Evolutionary conservation across 208 protist genomes (phyloP), one percentile per base, ranked within the genome.

Genomic region (Trypanosoma boissoni): DNA sequence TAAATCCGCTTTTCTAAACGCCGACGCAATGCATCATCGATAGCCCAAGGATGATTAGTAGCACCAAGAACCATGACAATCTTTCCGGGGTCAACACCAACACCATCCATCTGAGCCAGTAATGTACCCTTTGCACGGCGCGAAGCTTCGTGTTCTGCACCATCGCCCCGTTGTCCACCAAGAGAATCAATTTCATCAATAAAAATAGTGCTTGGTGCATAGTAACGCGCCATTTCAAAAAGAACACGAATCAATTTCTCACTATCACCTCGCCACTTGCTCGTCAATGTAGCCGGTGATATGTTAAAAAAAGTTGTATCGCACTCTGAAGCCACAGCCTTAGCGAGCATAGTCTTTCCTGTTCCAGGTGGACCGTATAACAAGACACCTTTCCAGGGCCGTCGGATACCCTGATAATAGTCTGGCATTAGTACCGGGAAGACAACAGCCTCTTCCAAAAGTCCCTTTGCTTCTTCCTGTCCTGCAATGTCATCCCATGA

Each of bases 41-140:
- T 93, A 49, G 94, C 88, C 83, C 88, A 95, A 12, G 94, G 94
- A 49, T 92, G 85, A 61, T 97, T 97, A 2, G 90, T 97, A 10
- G 94, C 94, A 46, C 88, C 94, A 20, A 97, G 81, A 31, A 97
- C 91, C 79, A 97, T 94, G 18, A 97, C 91, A 18, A 83, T 72
- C 56, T 96, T 91, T 12, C 64, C 66, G 27, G 54, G 37, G 52
- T 90, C 81, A 1, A 91, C 80, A 23, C 86, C 82, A 6, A 92
- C 87, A 36, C 91, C 94, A 55, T 97, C 89, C 85, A 96, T 91
- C 80, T 99, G 98, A 18, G 99, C 96, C 5, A 99, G 81, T 29
- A 99, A 97, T 58, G 99, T 99, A 18, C 97, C 99, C 72, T 99
- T 99, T 2, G 99, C 96, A 21, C 98, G 83, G 9, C 98, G 74